Percentiles rank a stretch among this genome's conserved stretches.
phyloP scores from a whole-genome alignment of 805 yeast genomes.

The Wickerhamiella brachini region DNA sequence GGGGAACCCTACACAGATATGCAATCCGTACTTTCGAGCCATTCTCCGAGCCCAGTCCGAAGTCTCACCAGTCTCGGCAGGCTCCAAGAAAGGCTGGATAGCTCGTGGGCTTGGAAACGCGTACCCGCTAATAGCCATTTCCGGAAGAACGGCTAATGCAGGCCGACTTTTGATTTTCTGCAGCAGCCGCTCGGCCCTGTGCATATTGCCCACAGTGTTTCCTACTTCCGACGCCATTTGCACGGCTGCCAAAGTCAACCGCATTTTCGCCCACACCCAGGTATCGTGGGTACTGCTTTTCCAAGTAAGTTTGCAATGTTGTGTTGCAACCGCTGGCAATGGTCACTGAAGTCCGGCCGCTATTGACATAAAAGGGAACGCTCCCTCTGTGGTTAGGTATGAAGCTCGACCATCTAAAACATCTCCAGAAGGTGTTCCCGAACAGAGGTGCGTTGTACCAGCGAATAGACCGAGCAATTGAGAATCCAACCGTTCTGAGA shows the following conservation, averaged over 20 bases:
- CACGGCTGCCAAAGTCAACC: not conserved
- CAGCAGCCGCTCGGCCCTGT: conserved; percentile 1
- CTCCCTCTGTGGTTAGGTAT: not conserved
- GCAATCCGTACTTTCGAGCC: conserved; percentile 39
- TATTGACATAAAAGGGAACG: not conserved
- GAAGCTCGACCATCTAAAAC: conserved; percentile 6
- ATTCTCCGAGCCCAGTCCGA: conserved; percentile 43
- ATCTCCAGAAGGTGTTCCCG: conserved; percentile 17
- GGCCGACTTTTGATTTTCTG: not conserved
- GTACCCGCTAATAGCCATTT: conserved; percentile 74
- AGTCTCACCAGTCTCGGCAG: conserved; percentile 33
- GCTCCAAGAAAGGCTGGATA: conserved; percentile 47
- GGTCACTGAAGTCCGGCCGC: too few species aligned
- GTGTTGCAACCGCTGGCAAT: too few species aligned
- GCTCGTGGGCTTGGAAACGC: conserved; percentile 38
- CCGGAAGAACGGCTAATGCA: conserved; percentile 58
- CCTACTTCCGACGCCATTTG: conserved; percentile 2
- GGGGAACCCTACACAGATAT: conserved; percentile 74
- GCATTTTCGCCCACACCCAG: too few species aligned
- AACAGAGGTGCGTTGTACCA: conserved; percentile 19
- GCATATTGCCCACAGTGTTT: not conserved
- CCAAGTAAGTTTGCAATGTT: not conserved
- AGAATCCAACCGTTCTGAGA: conserved; percentile 14
- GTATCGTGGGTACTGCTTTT: too few species aligned
- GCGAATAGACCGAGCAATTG: conserved; percentile 15